phyloP scores from a whole-genome alignment of 768 basidiomycete species.

The Termitomyces sp. region DNA sequence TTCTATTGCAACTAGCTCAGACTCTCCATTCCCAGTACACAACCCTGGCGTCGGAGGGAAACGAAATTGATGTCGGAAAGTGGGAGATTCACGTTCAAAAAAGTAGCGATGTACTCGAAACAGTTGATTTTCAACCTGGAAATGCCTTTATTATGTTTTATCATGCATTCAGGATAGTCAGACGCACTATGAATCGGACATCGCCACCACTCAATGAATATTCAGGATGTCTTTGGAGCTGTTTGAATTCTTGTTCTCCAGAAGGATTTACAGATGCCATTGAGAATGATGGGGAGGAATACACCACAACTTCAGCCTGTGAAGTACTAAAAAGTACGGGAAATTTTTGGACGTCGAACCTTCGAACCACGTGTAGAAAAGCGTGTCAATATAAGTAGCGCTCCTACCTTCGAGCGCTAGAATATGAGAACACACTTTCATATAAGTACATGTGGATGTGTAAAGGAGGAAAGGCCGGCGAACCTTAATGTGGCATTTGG shows the following conservation, averaged over 20 bases:
- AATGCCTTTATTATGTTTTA: background rate
- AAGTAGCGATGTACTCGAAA: slow-evolving; percentile 60
- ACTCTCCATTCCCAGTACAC: slow-evolving; percentile 31
- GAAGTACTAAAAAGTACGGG: background rate
- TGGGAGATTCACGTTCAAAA: slow-evolving; percentile 53
- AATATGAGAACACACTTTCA: background rate
- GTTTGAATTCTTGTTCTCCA: slow-evolving; percentile 11
- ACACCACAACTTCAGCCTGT: background rate
- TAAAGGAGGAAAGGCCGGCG: background rate
- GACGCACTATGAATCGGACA: slow-evolving; percentile 44
- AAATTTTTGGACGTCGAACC: background rate
- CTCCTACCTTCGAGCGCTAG: background rate
- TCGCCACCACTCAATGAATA: slow-evolving; percentile 56
- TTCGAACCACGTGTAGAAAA: background rate
- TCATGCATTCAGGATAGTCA: background rate
- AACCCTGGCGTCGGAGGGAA: slow-evolving; percentile 23
- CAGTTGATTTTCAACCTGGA: slow-evolving; percentile 48
- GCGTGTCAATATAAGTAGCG: background rate
- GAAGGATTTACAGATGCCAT: background rate
- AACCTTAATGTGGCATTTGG: background rate
- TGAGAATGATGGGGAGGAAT: background rate
- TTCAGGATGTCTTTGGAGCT: slow-evolving; percentile 20
- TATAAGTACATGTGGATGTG: background rate
- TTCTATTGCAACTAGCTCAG: slow-evolving; percentile 29
- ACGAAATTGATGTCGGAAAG: slow-evolving; percentile 34